These are phyloP conservation scores for Coniferiporia sulphurascens DNA, from an alignment of 1,284 basidiomycete genomes.

Conservation along the genomic window DNA sequence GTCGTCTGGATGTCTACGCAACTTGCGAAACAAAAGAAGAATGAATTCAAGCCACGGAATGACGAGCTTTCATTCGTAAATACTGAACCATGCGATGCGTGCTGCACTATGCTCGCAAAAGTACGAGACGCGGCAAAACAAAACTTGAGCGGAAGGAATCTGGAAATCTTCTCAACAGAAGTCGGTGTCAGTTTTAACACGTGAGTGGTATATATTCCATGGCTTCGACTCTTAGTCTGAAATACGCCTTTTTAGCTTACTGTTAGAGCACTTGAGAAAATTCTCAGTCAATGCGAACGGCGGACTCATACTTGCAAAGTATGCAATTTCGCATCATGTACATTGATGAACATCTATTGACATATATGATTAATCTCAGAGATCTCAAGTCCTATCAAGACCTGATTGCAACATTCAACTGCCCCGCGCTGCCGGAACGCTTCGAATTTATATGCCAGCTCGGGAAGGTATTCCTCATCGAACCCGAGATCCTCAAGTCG, in stretches of 20 bases:
- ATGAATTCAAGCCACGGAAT: constrained; percentile 95
- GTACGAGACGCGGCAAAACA: constrained; percentile 71
- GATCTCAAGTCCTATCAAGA: constrained; percentile 98
- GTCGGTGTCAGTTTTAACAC: constrained; percentile 92
- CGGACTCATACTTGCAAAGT: constrained; percentile 98
- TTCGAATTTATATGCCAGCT: constrained; percentile 99
- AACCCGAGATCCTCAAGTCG: constrained; percentile 87
- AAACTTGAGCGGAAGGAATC: constrained; percentile 86
- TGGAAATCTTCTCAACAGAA: constrained; percentile 89
- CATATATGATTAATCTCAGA: constrained; percentile 36
- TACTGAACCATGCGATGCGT: constrained; percentile 91
- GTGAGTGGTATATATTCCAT: constrained; percentile 20
- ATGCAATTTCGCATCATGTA: constrained; percentile 26
- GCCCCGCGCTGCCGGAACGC: constrained; percentile 84
- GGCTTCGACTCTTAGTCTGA: constrained; percentile 5
- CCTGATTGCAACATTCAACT: constrained; percentile 73
- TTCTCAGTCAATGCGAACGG: constrained; percentile 97
- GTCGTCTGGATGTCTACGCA: constrained; percentile 66
- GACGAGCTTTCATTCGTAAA: constrained; percentile 96
- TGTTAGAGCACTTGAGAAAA: constrained; percentile 93
- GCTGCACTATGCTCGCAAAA: constrained; percentile 82
- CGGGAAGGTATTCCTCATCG: constrained; percentile 94
- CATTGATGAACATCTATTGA: background rate
- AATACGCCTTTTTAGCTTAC: constrained; percentile 47
- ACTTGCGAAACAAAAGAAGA: constrained; percentile 91